Evolutionary conservation across 768 basidiomycete genomes (phyloP).

Genomic region (Rubroboletus pulcherrimus): DNA sequence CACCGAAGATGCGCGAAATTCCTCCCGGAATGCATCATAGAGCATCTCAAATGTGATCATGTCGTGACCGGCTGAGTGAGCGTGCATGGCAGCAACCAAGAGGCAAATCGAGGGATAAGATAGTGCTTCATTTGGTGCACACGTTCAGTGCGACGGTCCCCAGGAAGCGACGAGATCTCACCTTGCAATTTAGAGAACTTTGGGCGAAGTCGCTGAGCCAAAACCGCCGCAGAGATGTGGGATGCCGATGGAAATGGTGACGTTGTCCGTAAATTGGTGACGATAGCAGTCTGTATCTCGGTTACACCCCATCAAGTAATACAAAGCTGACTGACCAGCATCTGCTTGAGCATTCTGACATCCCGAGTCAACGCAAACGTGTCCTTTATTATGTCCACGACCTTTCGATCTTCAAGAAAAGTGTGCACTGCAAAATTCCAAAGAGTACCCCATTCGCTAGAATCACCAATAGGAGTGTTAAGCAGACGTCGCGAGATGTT

Average conservation of each 20-base stretch:
- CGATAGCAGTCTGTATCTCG: constrained; percentile 38
- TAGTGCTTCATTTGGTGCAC: constrained; percentile 44
- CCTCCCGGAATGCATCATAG: constrained; percentile 71
- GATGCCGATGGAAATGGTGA: constrained; percentile 53
- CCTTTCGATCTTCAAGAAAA: constrained; percentile 49
- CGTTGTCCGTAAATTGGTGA: constrained; percentile 44
- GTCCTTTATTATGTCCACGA: constrained; percentile 48
- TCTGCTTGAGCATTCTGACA: constrained; percentile 49
- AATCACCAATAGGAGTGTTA: constrained; percentile 21
- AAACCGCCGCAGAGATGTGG: constrained; percentile 40
- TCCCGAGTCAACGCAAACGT: constrained; percentile 62
- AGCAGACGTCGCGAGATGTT: constrained; percentile 48
- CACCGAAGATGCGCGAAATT: constrained; percentile 65
- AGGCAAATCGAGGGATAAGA: constrained; percentile 79
- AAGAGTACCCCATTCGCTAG: constrained; percentile 50
- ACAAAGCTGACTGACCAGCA: constrained; percentile 47
- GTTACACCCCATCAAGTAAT: constrained; percentile 7
- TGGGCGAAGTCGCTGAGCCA: constrained; percentile 54
- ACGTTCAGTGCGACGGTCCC: background rate
- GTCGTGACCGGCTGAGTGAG: constrained; percentile 70
- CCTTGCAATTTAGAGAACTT: constrained; percentile 52
- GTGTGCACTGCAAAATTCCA: constrained; percentile 60
- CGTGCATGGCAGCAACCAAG: constrained; percentile 81
- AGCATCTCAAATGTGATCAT: constrained; percentile 91
- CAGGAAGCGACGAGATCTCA: constrained; percentile 29